Evolutionary conservation across 768 basidiomycete species (phyloP).

Genomic region (Auriscalpium vulgare): DNA sequence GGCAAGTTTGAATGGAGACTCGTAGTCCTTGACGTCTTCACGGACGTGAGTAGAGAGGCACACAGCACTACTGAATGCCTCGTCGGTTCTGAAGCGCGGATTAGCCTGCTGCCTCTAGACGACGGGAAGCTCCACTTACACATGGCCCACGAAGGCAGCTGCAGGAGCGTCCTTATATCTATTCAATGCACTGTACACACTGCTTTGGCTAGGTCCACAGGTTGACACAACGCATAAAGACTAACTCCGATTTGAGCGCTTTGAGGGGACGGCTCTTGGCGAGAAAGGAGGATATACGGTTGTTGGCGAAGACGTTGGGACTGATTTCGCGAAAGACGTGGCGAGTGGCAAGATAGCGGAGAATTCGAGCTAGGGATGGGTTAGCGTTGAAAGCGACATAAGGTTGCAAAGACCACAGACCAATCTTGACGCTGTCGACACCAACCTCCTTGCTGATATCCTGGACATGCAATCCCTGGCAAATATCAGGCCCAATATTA

Average conservation of each 20-base stretch:
- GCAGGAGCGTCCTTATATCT: constrained; percentile 13
- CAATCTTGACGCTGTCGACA: neutral
- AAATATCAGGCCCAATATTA: neutral
- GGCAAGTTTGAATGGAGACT: constrained; percentile 1
- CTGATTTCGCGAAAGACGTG: constrained; percentile 31
- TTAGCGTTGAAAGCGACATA: neutral
- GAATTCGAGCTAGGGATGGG: constrained; percentile 23
- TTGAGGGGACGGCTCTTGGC: constrained; percentile 24
- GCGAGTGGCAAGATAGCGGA: constrained; percentile 31
- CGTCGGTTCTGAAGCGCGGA: constrained; percentile 2
- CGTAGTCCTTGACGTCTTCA: neutral
- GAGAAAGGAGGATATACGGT: constrained; percentile 27
- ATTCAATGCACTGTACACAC: neutral
- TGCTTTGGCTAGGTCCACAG: neutral
- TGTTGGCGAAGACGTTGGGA: constrained; percentile 32
- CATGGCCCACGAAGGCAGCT: constrained; percentile 15
- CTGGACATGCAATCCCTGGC: constrained; percentile 5
- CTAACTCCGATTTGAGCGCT: constrained; percentile 4
- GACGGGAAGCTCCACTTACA: constrained; percentile 5
- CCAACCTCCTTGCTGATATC: constrained; percentile 1
- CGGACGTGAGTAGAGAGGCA: neutral
- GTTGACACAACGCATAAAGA: neutral
- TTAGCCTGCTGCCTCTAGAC: neutral
- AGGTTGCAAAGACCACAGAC: neutral
- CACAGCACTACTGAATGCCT: constrained; percentile 1